Evolutionary conservation across 495 filamentous ascomycete genomes (phyloP).

Genomic region (Cercophora newfieldiana): DNA sequence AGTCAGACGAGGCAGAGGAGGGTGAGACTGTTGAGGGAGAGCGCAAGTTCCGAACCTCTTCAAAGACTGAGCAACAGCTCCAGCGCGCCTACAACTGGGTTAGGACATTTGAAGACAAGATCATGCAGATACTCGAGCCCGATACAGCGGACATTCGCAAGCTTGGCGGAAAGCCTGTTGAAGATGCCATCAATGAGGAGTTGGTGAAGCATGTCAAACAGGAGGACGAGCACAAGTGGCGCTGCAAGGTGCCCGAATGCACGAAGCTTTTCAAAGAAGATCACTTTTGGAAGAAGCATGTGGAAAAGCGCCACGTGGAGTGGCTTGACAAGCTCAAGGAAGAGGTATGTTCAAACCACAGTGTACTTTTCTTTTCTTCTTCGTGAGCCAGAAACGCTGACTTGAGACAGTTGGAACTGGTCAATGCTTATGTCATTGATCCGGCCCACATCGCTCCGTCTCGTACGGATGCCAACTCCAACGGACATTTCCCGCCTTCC

Average conservation of each 20-base stretch:
- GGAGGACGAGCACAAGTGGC: constrained; percentile 93
- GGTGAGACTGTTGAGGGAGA: constrained; percentile 58
- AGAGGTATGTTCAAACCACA: constrained; percentile 62
- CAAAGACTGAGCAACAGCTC: constrained; percentile 85
- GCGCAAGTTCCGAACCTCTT: constrained; percentile 64
- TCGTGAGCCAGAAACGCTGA: constrained; percentile 11
- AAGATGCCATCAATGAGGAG: constrained; percentile 86
- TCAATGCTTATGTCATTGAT: constrained; percentile 92
- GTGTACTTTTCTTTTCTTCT: too few species aligned
- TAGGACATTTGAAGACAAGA: constrained; percentile 97
- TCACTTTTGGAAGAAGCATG: constrained; percentile 94
- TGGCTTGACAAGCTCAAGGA: constrained; percentile 79
- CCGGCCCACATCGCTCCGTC: constrained; percentile 90
- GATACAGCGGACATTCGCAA: constrained; percentile 82
- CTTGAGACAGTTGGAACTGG: constrained; percentile 66
- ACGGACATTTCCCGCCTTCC: constrained; percentile 86
- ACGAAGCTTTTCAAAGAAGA: constrained; percentile 97
- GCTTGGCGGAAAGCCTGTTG: constrained; percentile 82
- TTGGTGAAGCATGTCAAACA: constrained; percentile 87
- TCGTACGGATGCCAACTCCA: constrained; percentile 93
- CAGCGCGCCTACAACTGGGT: constrained; percentile 98
- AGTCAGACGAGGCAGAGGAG: constrained; percentile 65
- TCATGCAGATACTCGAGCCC: constrained; percentile 87
- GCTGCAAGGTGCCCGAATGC: constrained; percentile 94
- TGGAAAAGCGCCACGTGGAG: constrained; percentile 91